Evolutionary conservation across 768 basidiomycete genomes (phyloP), one percentile per base, ranked within the genome.

Genomic region (Leucogyrophana mollusca): DNA sequence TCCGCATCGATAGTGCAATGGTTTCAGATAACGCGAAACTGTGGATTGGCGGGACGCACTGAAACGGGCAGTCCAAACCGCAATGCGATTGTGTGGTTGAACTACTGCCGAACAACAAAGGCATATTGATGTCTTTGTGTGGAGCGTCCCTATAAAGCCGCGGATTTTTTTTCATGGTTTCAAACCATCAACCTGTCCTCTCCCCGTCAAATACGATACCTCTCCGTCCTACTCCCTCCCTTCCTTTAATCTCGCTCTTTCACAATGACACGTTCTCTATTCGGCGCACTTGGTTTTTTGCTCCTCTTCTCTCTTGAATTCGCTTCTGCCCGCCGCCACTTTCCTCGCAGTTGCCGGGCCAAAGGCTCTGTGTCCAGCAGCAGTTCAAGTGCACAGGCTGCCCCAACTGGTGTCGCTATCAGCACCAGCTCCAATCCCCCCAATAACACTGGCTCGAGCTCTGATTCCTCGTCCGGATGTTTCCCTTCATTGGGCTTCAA

Each of bases 401-500:
- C 27, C 7, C 13, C 27, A 6, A 30, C 27, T 13, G 13, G 27
- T 30, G 27, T 30, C 27, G 27, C 27, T 7, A 13, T 13, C 27
- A 13, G 27, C 27, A 30, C 27, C 6, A 13, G 27, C 27, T 30
- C 27, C 6, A 30, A 30, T 30, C 1, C 17, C 17, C 2, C 39
- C 3, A 36, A 27, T 10, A 20, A 23, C 4, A 35, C 22, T 1
- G 16, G 45, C 3, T 8, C 21, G 7, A 10, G 36, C 14, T 5
- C 38, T 14, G 22, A 36, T 36, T 36, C 18, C 49, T 46, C 49
- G 2, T 33, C 25, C 4, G 23, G 21, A 13, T 76, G 74, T 42
- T 72, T 68, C 55, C 73, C 71, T 27, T 62, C 67, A 17, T 40
- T 73, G 30, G 56, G 69, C 2, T 87, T 85, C 54, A 59, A 53